Percentiles rank a stretch among this genome's conserved stretches.
Evolutionary conservation across 306 rosid species (phyloP).

Genomic region (Fragaria iinumae): DNA sequence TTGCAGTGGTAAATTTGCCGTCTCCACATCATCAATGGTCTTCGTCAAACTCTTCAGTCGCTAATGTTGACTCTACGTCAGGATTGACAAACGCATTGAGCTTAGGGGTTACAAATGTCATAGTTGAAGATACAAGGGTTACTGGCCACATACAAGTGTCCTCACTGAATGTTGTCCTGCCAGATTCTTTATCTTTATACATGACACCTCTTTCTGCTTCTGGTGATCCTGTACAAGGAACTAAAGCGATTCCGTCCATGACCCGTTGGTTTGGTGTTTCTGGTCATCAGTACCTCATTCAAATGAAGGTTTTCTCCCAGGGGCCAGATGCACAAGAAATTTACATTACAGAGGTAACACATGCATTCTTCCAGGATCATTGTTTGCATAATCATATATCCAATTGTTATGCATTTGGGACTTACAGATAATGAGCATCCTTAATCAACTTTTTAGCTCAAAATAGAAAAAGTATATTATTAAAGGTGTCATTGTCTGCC

Average conservation of each 20-base stretch:
- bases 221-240: slow-evolving; percentile 55
- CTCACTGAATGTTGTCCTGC: slow-evolving; percentile 75
- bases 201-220: slow-evolving; percentile 56
- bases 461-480: neutral
- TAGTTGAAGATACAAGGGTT: slow-evolving; percentile 89
- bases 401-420: slow-evolving; percentile 11
- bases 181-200: slow-evolving; percentile 58
- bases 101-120: slow-evolving; percentile 65
- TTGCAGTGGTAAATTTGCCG: slow-evolving; percentile 76
- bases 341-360: slow-evolving; percentile 75
- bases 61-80: slow-evolving; percentile 55
- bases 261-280: slow-evolving; percentile 68
- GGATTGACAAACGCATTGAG: slow-evolving; percentile 64
- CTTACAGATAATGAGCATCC: slow-evolving; percentile 1
- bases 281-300: slow-evolving; percentile 79
- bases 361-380: slow-evolving; percentile 19
- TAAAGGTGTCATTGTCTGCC: neutral
- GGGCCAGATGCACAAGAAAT: slow-evolving; percentile 73
- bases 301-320: slow-evolving; percentile 70
- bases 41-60: slow-evolving; percentile 79
- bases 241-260: slow-evolving; percentile 42
- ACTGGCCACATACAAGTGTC: slow-evolving; percentile 80
- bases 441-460: neutral
- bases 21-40: slow-evolving; percentile 92
- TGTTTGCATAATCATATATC: slow-evolving; percentile 12